These are phyloP conservation scores for Gastrolobium villosum DNA, from an alignment of 306 rosid genomes.

Conservation along the genomic window DNA sequence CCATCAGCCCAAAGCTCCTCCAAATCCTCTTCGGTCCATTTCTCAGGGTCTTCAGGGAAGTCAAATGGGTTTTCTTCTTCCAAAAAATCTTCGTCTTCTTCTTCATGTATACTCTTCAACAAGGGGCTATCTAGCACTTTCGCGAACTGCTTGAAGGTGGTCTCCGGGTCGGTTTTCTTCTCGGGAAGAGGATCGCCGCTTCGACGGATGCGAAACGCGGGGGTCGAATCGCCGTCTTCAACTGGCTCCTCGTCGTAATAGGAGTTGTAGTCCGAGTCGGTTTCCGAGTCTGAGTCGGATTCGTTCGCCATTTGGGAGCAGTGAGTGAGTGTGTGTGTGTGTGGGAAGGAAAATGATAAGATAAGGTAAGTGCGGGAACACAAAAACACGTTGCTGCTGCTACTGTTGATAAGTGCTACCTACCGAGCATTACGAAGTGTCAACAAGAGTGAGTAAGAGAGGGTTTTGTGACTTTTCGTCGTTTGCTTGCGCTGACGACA, in stretches of 20 bases:
- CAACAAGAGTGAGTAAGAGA: background rate
- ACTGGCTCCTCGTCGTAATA: background rate
- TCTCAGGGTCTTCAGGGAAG: slow-evolving; percentile 77
- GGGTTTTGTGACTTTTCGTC: background rate
- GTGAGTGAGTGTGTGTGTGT: background rate
- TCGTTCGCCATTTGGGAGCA: slow-evolving; percentile 43
- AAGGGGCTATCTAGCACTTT: slow-evolving; percentile 23
- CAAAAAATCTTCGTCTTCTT: slow-evolving; percentile 14
- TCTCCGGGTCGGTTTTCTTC: background rate
- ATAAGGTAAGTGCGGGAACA: slow-evolving; percentile 19
- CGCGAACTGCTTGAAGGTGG: slow-evolving; percentile 17
- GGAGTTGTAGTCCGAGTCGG: slow-evolving; percentile 14
- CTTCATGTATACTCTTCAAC: slow-evolving; percentile 42
- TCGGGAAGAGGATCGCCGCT: background rate
- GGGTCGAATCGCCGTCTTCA: background rate
- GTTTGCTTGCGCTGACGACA: too few relatives aligned
- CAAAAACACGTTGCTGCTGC: background rate
- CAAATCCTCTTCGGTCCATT: slow-evolving; percentile 82
- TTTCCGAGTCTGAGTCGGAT: slow-evolving; percentile 29
- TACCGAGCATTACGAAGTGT: background rate
- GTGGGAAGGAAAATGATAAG: background rate
- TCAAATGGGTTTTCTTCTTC: slow-evolving; percentile 54
- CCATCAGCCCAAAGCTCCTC: slow-evolving; percentile 84
- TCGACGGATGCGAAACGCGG: background rate
- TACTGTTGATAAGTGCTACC: background rate